Percentiles rank a stretch among this genome's conserved stretches.
phyloP scores from a whole-genome alignment of 257 asterid species.

The Solanum appendiculatum region DNA sequence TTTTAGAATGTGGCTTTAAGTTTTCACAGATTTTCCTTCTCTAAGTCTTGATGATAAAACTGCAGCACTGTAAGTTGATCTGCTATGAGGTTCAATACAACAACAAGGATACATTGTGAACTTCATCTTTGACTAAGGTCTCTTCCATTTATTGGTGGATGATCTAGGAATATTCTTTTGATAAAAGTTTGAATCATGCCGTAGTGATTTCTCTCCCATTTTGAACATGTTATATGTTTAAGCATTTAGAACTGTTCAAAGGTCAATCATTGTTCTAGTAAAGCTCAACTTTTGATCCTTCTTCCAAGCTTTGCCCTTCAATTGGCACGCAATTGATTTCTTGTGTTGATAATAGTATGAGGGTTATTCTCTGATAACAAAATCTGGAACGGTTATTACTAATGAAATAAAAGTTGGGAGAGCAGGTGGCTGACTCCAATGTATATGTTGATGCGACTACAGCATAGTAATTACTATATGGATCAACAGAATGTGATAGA shows the following conservation, averaged over 20 bases:
- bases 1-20: neutral
- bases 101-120: neutral
- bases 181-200: neutral
- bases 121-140: neutral
- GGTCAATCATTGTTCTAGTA: neutral
- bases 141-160: neutral
- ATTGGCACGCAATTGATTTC: neutral
- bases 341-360: neutral
- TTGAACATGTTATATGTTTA: neutral
- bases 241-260: neutral
- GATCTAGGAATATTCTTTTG: neutral
- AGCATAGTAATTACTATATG: neutral
- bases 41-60: neutral
- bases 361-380: neutral
- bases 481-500: neutral
- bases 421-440: neutral
- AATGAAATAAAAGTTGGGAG: neutral
- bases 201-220: neutral
- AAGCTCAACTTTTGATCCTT: neutral
- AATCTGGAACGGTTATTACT: neutral
- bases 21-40: neutral
- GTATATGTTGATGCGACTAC: neutral
- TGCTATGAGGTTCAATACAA: neutral
- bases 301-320: neutral
- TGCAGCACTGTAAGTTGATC: neutral